Base-by-base conservation (phyloP, 1,284 basidiomycete genomes). In the Sanghuangporus weigelae region DNA sequence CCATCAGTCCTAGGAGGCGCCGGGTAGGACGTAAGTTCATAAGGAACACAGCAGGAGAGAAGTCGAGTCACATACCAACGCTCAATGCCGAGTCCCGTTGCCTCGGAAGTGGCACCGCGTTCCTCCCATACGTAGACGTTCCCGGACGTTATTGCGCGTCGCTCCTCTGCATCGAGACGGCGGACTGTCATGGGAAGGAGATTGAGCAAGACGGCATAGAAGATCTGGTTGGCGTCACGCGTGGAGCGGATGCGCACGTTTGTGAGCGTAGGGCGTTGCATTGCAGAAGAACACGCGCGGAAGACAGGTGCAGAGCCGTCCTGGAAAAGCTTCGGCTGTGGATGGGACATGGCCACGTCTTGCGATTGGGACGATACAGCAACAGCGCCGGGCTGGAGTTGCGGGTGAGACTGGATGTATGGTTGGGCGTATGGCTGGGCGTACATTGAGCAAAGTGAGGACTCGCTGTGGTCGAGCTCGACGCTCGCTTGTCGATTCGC, bases 71-170 rank as follows among this genome's bases (percentile, higher is more conserved):
- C 80, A 65, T 69, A 90, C 90, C 89, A 90, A 70, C 90, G 79
- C 70, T 92, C 90, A 86, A 92, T 92, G 59, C 89, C 87, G 59
- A 91, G 81, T 12, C 89, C 89, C 14, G 87, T 87, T 35, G 86
- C 85, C 51, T 92, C 90, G 14, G 85, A 85, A 70, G 86, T 90
- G 19, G 87, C 85, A 57, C 86, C 86, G 69, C 87, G 86, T 69
- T 92, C 90, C 72, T 92, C 90, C 90, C 90, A 93, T 66, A 93
- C 88, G 68, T 91, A 93, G 35, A 92, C 87, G 68, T 90, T 89
- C 48, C 90, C 90, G 2, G 89, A 78, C 23, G 78, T 68, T 68
- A 87, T 86, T 46, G 82, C 80, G 57, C 83, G 77, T 40, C 79
- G 76, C 71, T 80, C 90, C 70, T 92, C 90, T 59, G 87, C 87